Evolutionary conservation across 169 alveolate genomes (phyloP).

Genomic region (Blepharisma undulans): DNA sequence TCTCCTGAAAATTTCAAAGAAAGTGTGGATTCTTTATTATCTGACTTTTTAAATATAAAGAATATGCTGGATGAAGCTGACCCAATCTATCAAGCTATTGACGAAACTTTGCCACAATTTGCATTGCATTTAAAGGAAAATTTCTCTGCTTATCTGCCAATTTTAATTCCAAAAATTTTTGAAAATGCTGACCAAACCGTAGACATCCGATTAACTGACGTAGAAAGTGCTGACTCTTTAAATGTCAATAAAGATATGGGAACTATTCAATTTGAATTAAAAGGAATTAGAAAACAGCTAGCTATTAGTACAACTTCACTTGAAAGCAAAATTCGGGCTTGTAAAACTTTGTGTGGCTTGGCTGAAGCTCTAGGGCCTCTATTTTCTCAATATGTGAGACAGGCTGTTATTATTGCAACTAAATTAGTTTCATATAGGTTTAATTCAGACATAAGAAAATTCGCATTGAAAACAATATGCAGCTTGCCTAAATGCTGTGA

Average conservation of each 20-base stretch:
- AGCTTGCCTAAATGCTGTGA: neutral
- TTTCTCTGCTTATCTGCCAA: neutral
- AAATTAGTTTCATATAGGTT: neutral
- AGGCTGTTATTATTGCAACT: neutral
- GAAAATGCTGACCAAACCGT: neutral
- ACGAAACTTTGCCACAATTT: neutral
- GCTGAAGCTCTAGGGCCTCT: neutral
- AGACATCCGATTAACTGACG: neutral
- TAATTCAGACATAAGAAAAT: slow-evolving; percentile 12
- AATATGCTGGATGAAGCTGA: neutral
- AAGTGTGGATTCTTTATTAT: neutral
- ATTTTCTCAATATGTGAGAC: neutral
- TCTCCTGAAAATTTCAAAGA: neutral
- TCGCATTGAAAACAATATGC: neutral
- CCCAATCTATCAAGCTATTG: neutral
- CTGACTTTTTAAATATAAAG: neutral
- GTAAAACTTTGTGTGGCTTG: neutral
- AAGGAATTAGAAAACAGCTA: slow-evolving; percentile 5
- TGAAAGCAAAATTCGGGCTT: neutral
- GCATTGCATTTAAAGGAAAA: neutral
- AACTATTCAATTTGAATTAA: neutral
- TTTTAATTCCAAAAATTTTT: neutral
- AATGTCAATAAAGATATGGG: neutral
- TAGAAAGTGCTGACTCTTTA: neutral
- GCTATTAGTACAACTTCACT: slow-evolving; percentile 25